Conservation (phyloP, 441 rosid genomes). For the Eutrema salsugineum region DNA sequence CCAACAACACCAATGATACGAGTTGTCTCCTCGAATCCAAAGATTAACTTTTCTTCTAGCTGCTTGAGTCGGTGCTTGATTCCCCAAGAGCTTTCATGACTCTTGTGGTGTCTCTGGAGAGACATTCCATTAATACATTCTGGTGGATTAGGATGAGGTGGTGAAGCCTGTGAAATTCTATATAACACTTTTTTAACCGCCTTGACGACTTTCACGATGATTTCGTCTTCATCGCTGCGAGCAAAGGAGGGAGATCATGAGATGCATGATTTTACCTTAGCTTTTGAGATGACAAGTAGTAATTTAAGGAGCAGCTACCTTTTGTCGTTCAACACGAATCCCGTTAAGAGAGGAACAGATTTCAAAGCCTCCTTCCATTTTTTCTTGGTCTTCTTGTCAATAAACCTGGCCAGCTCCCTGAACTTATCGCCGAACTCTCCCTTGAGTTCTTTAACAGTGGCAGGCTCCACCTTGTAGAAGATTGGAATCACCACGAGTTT, state of each 20-base stretch:
- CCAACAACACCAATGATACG: conserved; percentile 19
- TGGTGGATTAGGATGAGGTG: background rate
- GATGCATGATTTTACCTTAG: no score
- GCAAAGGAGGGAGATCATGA: background rate
- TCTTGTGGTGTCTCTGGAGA: background rate
- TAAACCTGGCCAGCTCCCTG: background rate
- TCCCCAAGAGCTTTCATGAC: background rate
- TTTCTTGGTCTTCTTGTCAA: background rate
- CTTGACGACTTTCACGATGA: background rate
- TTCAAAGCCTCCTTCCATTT: conserved; percentile 10
- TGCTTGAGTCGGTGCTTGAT: conserved; percentile 1
- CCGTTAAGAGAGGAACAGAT: background rate
- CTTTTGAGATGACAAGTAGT: background rate
- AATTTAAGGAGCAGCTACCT: background rate
- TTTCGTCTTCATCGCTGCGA: conserved; percentile 3
- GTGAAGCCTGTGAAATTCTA: background rate
- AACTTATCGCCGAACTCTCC: conserved; percentile 8
- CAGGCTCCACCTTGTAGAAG: conserved; percentile 11
- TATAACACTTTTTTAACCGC: background rate
- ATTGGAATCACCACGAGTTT: conserved; percentile 15
- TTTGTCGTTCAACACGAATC: background rate
- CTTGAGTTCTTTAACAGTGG: background rate
- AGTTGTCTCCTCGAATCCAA: background rate
- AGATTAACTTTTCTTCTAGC: background rate
- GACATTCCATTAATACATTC: background rate